Evolutionary conservation across 495 filamentous ascomycete genomes (phyloP).

Genomic region (Aspergillus avenaceus): DNA sequence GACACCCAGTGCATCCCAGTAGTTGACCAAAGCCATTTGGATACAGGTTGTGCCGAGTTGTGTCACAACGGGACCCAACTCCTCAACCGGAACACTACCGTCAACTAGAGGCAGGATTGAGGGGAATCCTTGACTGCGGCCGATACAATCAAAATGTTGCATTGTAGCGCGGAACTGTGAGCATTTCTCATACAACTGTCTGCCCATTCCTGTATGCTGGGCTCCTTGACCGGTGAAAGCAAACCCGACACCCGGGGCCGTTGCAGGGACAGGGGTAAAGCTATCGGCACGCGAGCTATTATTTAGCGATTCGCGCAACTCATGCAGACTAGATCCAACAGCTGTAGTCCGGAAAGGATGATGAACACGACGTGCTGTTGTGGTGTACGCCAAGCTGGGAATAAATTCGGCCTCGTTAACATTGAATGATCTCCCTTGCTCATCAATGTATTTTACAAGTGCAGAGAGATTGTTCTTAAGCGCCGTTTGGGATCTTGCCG

Average conservation of each 20-base stretch:
- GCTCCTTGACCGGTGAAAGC: constrained; percentile 56
- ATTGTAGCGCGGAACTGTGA: constrained; percentile 67
- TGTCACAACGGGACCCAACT: constrained; percentile 67
- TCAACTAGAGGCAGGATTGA: constrained; percentile 62
- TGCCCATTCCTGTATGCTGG: constrained; percentile 61
- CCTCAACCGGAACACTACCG: constrained; percentile 39
- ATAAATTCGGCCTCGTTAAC: constrained; percentile 32
- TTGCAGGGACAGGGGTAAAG: constrained; percentile 41
- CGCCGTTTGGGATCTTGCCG: constrained; percentile 50
- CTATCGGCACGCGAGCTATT: constrained; percentile 11
- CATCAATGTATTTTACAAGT: constrained; percentile 47
- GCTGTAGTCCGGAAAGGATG: constrained; percentile 69
- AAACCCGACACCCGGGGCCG: constrained; percentile 45
- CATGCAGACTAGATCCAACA: constrained; percentile 38
- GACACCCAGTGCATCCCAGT: constrained; percentile 79
- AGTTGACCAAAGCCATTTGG: constrained; percentile 78
- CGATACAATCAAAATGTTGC: constrained; percentile 65
- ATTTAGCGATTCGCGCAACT: constrained; percentile 26
- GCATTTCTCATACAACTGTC: constrained; percentile 62
- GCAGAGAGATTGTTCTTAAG: constrained; percentile 51
- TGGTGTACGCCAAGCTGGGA: constrained; percentile 64
- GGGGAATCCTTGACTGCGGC: constrained; percentile 63
- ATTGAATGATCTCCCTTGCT: constrained; percentile 40
- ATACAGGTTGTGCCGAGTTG: constrained; percentile 76
- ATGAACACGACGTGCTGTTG: constrained; percentile 80